Percentiles rank a stretch among this genome's conserved stretches.
Conservation (phyloP, 1,284 basidiomycete species). For the Termitomyces sp. region DNA sequence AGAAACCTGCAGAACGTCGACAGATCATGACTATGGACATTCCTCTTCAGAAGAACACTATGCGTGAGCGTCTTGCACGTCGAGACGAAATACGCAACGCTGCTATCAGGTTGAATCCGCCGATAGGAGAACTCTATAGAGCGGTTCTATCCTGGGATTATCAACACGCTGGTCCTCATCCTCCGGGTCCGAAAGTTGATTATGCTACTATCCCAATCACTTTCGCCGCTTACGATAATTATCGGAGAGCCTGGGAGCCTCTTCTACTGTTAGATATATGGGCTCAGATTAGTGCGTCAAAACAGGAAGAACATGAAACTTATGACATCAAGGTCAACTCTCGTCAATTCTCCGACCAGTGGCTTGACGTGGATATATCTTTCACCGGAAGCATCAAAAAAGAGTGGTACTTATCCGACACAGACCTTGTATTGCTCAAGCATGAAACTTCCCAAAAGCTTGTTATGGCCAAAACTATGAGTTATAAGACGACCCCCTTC, state of each 20-base stretch:
- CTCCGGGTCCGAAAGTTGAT: conserved; percentile 41
- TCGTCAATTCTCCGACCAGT: conserved; percentile 66
- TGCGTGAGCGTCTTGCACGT: conserved; percentile 46
- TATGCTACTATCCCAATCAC: conserved; percentile 53
- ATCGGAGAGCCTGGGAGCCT: conserved; percentile 77
- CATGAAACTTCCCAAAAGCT: conserved; percentile 46
- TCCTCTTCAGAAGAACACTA: conserved; percentile 40
- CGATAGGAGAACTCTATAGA: conserved; percentile 77
- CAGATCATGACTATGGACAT: conserved; percentile 70
- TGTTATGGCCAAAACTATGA: conserved; percentile 76
- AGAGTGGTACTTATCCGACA: conserved; percentile 75
- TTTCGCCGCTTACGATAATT: conserved; percentile 68
- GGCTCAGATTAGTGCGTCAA: conserved; percentile 81
- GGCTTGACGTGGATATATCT: conserved; percentile 67
- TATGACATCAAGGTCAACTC: conserved; percentile 58
- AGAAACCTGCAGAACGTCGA: conserved; percentile 55
- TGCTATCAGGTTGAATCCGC: conserved; percentile 74
- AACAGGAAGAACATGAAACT: conserved; percentile 54
- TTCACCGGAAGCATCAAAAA: conserved; percentile 54
- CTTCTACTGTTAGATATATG: conserved; percentile 90
- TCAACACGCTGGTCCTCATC: conserved; percentile 57
- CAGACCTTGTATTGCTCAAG: conserved; percentile 72
- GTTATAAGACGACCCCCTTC: conserved; percentile 50
- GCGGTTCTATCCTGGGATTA: conserved; percentile 88
- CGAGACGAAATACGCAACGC: conserved; percentile 61